Evolutionary conservation across 2,329 filamentous ascomycete genomes (phyloP), one percentile per base, ranked within the genome.

Genomic region (Aspergillus aculeatinus): DNA sequence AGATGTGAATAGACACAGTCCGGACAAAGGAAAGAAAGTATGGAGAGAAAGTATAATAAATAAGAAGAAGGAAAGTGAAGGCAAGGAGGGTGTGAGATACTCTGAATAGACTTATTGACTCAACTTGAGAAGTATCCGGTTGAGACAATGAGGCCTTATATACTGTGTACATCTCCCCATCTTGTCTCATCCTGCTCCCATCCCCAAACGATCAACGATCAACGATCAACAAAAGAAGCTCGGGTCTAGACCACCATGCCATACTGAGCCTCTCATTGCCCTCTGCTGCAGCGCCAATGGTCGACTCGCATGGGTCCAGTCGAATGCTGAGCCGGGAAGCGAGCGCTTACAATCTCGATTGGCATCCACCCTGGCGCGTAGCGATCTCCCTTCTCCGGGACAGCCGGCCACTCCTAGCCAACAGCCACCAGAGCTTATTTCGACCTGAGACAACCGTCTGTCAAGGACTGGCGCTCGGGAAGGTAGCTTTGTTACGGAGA

Each of bases 341-440:
- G 53, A 55, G 53, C 53, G 53, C 53, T 48, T 55, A 48, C 27
- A 35, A 16, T 23, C 16, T 48, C 47, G 48, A 29, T 50, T 19
- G 44, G 33, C 42, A 57, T 63, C 71, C 68, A 70, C 70, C 54
- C 27, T 56, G 67, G 71, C 71, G 71, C 70, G 66, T 73, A 67
- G 49, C 64, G 63, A 48, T 12, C 27, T 7, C 47, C 19, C 48
- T 59, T 53, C 51, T 55, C 59, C 50, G 53, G 47, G 60, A 39
- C 62, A 60, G 54, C 51, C 59, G 60, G 51, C 49, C 23, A 48
- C 39, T 69, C 64, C 66, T 64, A 67, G 60, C 71, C 71, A 73
- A 67, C 67, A 66, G 59, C 64, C 66, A 52, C 51, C 44, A 29
- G 60, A 67, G 65, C 60, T 63, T 65, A 65, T 58, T 60, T 57